Conservation (phyloP, 345 rosid species). For the Eucalyptus leucophloia region DNA sequence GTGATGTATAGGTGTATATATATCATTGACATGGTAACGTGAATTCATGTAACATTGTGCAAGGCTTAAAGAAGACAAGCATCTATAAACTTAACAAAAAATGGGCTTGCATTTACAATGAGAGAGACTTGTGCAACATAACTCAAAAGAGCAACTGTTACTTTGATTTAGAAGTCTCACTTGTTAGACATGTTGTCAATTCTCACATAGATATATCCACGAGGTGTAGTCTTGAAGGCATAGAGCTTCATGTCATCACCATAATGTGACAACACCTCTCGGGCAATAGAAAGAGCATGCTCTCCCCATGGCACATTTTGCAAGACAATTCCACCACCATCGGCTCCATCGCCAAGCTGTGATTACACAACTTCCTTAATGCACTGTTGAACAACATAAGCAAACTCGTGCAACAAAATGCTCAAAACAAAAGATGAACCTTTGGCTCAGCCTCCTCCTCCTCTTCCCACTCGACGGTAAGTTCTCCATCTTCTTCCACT, state of each 20-base stretch:
- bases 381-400: neutral
- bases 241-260: slow-evolving; percentile 43
- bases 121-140: neutral
- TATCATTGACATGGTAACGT: neutral
- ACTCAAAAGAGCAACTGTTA: neutral
- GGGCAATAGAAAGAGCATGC: slow-evolving; percentile 49
- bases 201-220: slow-evolving; percentile 71
- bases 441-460: slow-evolving; percentile 58
- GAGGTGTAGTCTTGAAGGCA: slow-evolving; percentile 70
- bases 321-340: slow-evolving; percentile 81
- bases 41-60: neutral
- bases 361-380: neutral
- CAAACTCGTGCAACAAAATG: neutral
- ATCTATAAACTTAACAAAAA: neutral
- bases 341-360: slow-evolving; percentile 80
- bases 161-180: slow-evolving; percentile 17
- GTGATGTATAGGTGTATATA: neutral
- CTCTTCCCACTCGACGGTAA: slow-evolving; percentile 70
- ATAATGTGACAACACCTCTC: slow-evolving; percentile 31
- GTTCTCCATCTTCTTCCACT: slow-evolving; percentile 30
- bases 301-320: slow-evolving; percentile 73
- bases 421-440: slow-evolving; percentile 5
- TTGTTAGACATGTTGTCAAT: slow-evolving; percentile 62
- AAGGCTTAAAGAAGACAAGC: neutral
- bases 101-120: neutral